Percentiles rank a stretch among this genome's conserved stretches.
phyloP scores from a whole-genome alignment of 192 early-diverging fungal species.

The Entophlyctis helioformis region DNA sequence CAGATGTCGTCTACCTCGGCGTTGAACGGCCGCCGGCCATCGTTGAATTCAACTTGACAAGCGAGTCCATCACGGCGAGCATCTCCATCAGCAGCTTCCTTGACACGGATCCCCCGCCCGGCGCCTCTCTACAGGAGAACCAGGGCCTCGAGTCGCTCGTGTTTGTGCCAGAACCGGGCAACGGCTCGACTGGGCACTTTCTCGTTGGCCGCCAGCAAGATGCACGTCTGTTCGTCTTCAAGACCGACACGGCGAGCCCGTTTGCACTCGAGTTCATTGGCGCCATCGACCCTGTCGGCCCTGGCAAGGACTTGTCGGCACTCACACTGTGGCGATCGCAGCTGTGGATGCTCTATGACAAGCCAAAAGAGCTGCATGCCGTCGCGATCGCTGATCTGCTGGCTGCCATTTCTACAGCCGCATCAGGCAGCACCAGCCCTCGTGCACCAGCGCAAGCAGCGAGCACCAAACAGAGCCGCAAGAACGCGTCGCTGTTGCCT shows the following conservation, averaged over 20 bases:
- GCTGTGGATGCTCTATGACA: constrained; percentile 15
- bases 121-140: no score
- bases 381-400: not conserved
- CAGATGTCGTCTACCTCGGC: constrained; percentile 5
- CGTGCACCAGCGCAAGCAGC: no score
- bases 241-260: not conserved
- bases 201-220: constrained; percentile 15
- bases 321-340: constrained; percentile 6
- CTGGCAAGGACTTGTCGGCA: constrained; percentile 7
- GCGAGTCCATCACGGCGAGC: not conserved
- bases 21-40: constrained; percentile 9
- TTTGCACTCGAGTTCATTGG: not conserved
- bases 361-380: constrained; percentile 1
- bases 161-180: constrained; percentile 1
- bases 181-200: constrained; percentile 6
- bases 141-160: constrained; percentile 14
- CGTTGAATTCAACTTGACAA: constrained; percentile 9
- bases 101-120: no score
- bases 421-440: no score
- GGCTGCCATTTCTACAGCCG: no score
- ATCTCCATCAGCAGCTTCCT: not conserved
- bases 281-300: constrained; percentile 8
- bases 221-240: constrained; percentile 13
- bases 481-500: not conserved
- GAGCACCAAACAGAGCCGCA: not conserved